Evolutionary conservation across 2,329 filamentous ascomycete genomes (phyloP), one percentile per base, ranked within the genome.

Genomic region (Graphilbum fragrans): DNA sequence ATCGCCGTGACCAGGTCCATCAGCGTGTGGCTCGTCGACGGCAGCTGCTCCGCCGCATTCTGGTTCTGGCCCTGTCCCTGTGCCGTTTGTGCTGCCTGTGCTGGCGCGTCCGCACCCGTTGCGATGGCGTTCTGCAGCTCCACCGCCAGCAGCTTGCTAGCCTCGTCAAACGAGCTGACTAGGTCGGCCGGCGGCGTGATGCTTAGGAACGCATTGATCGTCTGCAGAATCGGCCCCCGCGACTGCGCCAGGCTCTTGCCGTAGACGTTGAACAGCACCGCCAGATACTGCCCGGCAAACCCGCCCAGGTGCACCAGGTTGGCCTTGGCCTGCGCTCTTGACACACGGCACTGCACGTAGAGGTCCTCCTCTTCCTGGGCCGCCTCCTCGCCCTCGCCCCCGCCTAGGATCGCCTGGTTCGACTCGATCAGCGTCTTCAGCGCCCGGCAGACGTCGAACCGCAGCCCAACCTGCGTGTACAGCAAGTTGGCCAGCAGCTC

Each of bases 201-300:
- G 65, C 88, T 94, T 44, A 98, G 66, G 61, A 88, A 96, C 5
- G 86, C 80, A 61, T 96, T 95, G 65, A 96, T 92, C 47, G 88
- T 94, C 58, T 90, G 85, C 27, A 98, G 68, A 41, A 98, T 92
- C 18, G 85, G 86, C 0, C 86, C 88, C 51, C 92, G 76, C 54
- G 86, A 92, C 55, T 95, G 86, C 3, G 92, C 90, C 21, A 98
- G 70, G 1, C 92, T 98, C 60, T 95, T 85, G 49, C 85, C 94
- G 65, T 98, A 98, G 35, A 98, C 90, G 57, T 98, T 98, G 70
- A 98, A 96, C n/a, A 98, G 67, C 1, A 96, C 90, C 7, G 92
- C 88, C 34, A 98, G 75, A 62, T 98, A 74, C 53, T 96, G 96
- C 46, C 82, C 82, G 1, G 90, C 74, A 55, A 92, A 88, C 1